Percentiles rank a stretch among this genome's conserved stretches.
phyloP scores from a whole-genome alignment of 495 filamentous ascomycete genomes.

The Astrothelium macrocarpum region DNA sequence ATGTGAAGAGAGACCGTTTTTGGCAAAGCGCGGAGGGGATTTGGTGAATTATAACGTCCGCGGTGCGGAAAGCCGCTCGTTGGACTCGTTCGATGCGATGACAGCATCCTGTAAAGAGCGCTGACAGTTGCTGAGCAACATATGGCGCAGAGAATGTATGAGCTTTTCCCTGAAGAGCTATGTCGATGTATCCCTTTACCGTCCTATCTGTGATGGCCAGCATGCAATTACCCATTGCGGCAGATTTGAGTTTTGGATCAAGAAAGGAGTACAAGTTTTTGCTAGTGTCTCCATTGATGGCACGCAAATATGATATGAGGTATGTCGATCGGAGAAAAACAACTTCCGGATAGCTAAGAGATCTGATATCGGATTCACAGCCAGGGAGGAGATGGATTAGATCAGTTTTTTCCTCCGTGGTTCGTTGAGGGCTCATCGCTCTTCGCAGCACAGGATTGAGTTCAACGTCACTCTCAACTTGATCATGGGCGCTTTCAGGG shows the following conservation, averaged over 20 bases:
- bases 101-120: slow-evolving; percentile 78
- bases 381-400: slow-evolving; percentile 62
- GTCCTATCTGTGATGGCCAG: slow-evolving; percentile 65
- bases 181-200: slow-evolving; percentile 62
- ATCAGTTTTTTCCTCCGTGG: slow-evolving; percentile 66
- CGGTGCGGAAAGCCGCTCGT: slow-evolving; percentile 66
- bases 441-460: slow-evolving; percentile 83
- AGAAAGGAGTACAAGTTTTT: slow-evolving; percentile 83
- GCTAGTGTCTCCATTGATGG: slow-evolving; percentile 74
- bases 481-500: slow-evolving; percentile 71
- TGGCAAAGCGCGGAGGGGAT: slow-evolving; percentile 88
- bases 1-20: slow-evolving; percentile 76
- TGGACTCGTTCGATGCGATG: slow-evolving; percentile 87
- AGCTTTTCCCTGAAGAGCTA: slow-evolving; percentile 57
- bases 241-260: slow-evolving; percentile 70
- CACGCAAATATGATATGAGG: slow-evolving; percentile 74
- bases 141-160: slow-evolving; percentile 73
- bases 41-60: slow-evolving; percentile 70
- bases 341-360: slow-evolving; percentile 73
- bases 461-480: slow-evolving; percentile 89
- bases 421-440: slow-evolving; percentile 65
- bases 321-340: slow-evolving; percentile 84
- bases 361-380: slow-evolving; percentile 64
- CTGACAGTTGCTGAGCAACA: slow-evolving; percentile 76
- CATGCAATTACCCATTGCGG: slow-evolving; percentile 79